Evolutionary conservation across 108 stramenopile species (phyloP).

Genomic region (Schizochytrium sp.): DNA sequence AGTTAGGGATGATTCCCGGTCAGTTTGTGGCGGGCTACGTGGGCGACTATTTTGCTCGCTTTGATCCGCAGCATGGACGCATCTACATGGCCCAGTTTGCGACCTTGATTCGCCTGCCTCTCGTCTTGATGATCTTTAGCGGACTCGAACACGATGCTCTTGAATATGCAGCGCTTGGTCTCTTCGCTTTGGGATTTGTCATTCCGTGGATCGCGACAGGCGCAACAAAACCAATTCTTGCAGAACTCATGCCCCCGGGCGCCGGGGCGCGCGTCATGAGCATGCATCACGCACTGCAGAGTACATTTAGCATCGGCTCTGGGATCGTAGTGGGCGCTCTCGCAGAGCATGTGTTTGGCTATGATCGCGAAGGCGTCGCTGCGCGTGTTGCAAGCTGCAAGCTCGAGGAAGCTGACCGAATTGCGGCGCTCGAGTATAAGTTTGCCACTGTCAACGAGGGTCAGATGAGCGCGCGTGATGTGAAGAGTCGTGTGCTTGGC

Average conservation of each 20-base stretch:
- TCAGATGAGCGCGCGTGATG: background rate
- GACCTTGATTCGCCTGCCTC: background rate
- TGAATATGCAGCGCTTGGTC: background rate
- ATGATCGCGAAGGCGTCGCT: background rate
- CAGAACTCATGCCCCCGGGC: background rate
- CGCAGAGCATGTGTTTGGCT: background rate
- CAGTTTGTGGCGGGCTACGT: background rate
- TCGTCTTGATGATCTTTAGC: background rate
- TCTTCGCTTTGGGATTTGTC: background rate
- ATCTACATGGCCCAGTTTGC: background rate
- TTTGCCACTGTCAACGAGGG: background rate
- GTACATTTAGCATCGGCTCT: background rate
- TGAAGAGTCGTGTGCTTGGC: background rate
- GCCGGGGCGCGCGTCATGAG: background rate
- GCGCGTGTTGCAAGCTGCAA: background rate
- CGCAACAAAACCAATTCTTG: background rate
- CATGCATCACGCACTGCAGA: background rate
- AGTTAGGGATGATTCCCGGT: background rate
- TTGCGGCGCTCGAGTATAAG: background rate
- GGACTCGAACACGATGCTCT: background rate
- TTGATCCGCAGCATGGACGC: background rate
- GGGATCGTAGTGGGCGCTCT: background rate
- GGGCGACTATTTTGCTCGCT: background rate
- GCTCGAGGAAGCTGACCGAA: background rate
- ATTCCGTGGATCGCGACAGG: constrained; percentile 6